These are phyloP conservation scores for Manihot esculenta DNA, from an alignment of 441 rosid genomes.

Conservation along the genomic window DNA sequence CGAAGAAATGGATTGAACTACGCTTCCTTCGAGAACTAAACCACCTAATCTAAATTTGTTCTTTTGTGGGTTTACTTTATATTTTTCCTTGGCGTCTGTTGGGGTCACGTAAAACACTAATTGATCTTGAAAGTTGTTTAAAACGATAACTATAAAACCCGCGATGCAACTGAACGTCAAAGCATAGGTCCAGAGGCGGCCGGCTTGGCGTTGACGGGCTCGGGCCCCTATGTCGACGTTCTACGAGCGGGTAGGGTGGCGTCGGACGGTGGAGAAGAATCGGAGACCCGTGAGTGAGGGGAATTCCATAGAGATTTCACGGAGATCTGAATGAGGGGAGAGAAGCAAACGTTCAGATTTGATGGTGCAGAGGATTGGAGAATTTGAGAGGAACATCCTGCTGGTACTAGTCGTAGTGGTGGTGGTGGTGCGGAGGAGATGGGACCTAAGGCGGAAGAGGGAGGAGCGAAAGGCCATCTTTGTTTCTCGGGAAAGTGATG, in stretches of 20 bases:
- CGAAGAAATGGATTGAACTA: slow-evolving; percentile 63
- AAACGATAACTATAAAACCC: slow-evolving; percentile 79
- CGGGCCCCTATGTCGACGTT: slow-evolving; percentile 71
- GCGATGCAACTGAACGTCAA: slow-evolving; percentile 83
- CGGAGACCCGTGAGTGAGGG: slow-evolving; percentile 38
- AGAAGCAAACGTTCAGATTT: slow-evolving; percentile 26
- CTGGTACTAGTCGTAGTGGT: slow-evolving; percentile 1
- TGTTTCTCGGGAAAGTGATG: slow-evolving; percentile 24
- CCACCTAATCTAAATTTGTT: slow-evolving; percentile 81
- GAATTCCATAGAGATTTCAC: slow-evolving; percentile 19
- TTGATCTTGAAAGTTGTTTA: slow-evolving; percentile 86
- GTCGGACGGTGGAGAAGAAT: slow-evolving; percentile 59
- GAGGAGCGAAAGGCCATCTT: slow-evolving; percentile 49
- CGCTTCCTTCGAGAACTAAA: slow-evolving; percentile 88
- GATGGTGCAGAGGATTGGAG: slow-evolving; percentile 23
- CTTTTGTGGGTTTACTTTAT: slow-evolving; percentile 58
- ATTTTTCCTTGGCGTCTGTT: slow-evolving; percentile 80
- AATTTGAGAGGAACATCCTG: slow-evolving; percentile 14
- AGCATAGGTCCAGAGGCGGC: slow-evolving; percentile 89
- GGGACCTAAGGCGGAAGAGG: slow-evolving; percentile 56
- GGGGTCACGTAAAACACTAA: slow-evolving; percentile 86
- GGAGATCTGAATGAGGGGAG: slow-evolving; percentile 33
- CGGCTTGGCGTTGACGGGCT: slow-evolving; percentile 85
- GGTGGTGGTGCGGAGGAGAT: slow-evolving; percentile 30
- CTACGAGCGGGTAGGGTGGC: slow-evolving; percentile 55